phyloP scores from a whole-genome alignment of 805 yeast species.

The Danielozyma ontarioensis region DNA sequence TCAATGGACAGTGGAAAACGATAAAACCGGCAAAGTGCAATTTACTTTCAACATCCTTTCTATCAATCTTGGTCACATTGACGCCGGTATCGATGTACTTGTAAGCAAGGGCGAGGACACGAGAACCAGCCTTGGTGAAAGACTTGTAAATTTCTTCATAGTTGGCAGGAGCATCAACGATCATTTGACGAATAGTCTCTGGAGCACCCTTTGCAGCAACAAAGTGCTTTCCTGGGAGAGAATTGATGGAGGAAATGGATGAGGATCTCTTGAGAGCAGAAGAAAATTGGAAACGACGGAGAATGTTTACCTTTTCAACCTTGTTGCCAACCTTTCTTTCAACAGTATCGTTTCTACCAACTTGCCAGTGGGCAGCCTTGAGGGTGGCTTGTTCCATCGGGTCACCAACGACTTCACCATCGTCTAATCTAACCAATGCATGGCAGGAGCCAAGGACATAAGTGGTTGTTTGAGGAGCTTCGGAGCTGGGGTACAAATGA shows the following conservation, averaged over 20 bases:
- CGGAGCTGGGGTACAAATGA: constrained; percentile 48
- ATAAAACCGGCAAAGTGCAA: constrained; percentile 86
- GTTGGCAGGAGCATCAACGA: constrained; percentile 61
- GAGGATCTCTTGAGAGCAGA: constrained; percentile 94
- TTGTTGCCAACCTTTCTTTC: constrained; percentile 34
- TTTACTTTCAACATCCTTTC: constrained; percentile 72
- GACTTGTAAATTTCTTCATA: constrained; percentile 85
- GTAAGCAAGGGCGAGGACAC: constrained; percentile 93
- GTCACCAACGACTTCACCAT: constrained; percentile 97
- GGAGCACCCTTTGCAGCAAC: constrained; percentile 98
- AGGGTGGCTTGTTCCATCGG: constrained; percentile 98
- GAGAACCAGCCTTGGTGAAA: constrained; percentile 91
- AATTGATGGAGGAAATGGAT: constrained; percentile 60
- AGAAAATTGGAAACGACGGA: constrained; percentile 95
- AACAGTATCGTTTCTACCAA: constrained; percentile 71
- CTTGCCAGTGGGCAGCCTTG: constrained; percentile 79
- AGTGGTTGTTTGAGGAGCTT: constrained; percentile 66
- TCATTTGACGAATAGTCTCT: constrained; percentile 82
- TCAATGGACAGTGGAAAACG: constrained; percentile 96
- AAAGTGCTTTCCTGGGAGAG: constrained; percentile 43
- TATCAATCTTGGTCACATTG: constrained; percentile 49
- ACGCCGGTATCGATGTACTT: constrained; percentile 56
- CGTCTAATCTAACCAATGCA: constrained; percentile 89
- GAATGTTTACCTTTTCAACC: constrained; percentile 55
- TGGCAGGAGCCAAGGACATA: constrained; percentile 90